Evolutionary conservation across 768 basidiomycete species (phyloP).

Genomic region (Psilocybe tampanensis): DNA sequence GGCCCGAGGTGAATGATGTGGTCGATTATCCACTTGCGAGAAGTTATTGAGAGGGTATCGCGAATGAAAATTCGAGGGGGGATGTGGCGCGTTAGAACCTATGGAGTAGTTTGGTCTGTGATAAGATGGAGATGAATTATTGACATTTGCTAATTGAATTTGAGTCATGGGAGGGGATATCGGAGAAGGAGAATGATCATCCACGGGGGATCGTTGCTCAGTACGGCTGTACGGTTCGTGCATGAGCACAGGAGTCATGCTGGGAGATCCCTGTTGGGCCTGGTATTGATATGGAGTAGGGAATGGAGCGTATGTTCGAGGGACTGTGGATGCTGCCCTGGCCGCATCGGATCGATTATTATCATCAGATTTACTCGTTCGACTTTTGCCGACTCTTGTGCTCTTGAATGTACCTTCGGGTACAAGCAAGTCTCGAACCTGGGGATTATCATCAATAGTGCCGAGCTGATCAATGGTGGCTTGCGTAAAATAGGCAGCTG

Average conservation of each 20-base stretch:
- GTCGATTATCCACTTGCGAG: not conserved
- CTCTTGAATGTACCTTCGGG: slow-evolving; percentile 72
- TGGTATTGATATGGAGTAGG: slow-evolving; percentile 34
- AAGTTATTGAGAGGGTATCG: not conserved
- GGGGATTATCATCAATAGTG: slow-evolving; percentile 68
- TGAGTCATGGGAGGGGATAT: slow-evolving; percentile 16
- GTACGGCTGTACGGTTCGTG: slow-evolving; percentile 38
- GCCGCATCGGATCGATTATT: slow-evolving; percentile 28
- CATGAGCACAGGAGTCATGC: slow-evolving; percentile 38
- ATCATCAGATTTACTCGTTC: slow-evolving; percentile 43
- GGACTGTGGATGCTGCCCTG: slow-evolving; percentile 26
- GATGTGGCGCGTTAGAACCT: not conserved
- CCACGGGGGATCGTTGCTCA: slow-evolving; percentile 16
- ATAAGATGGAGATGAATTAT: slow-evolving; percentile 1
- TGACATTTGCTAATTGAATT: not conserved
- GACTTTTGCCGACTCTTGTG: slow-evolving; percentile 58
- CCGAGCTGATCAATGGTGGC: slow-evolving; percentile 69
- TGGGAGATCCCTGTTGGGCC: slow-evolving; percentile 24
- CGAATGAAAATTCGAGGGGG: not conserved
- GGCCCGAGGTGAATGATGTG: not conserved
- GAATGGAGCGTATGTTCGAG: slow-evolving; percentile 45
- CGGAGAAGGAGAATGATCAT: slow-evolving; percentile 23
- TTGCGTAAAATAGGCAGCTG: slow-evolving; percentile 86
- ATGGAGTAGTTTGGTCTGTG: not conserved
- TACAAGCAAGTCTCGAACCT: slow-evolving; percentile 60